These are phyloP conservation scores for Syzygium malaccense DNA, from an alignment of 441 rosid genomes.

Conservation along the genomic window DNA sequence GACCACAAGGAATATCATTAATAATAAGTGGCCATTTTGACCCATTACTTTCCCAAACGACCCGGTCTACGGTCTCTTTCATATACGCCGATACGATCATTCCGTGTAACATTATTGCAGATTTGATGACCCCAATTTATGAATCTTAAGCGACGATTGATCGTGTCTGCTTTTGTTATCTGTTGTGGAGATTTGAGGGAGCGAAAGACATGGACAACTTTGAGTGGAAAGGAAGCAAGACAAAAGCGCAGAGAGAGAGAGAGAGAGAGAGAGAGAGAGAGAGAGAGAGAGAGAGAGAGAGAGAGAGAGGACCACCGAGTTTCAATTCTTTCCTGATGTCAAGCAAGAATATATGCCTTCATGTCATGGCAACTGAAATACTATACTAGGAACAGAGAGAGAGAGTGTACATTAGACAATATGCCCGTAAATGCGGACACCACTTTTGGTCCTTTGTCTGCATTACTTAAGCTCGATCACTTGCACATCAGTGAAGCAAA, in stretches of 20 bases:
- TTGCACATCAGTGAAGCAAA: not conserved
- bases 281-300: slow-evolving; percentile 44
- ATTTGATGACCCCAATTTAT: not conserved
- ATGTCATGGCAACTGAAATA: not conserved
- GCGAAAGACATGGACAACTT: slow-evolving; percentile 9
- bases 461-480: not conserved
- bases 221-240: slow-evolving; percentile 97
- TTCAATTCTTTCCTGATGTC: not conserved
- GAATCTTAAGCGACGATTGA: not conserved
- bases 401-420: not conserved
- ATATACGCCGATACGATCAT: not conserved
- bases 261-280: slow-evolving; percentile 39
- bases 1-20: not conserved
- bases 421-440: not conserved
- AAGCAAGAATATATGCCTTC: slow-evolving; percentile 2
- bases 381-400: not conserved
- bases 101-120: not conserved
- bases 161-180: not conserved
- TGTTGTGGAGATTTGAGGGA: not conserved
- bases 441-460: not conserved
- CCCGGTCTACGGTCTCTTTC: not conserved
- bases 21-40: not conserved
- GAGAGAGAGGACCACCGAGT: slow-evolving; percentile 49
- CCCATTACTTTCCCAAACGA: not conserved
- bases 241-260: slow-evolving; percentile 36